Base-by-base conservation (phyloP, 2,329 filamentous ascomycete genomes). In the Colletotrichum sidae region DNA sequence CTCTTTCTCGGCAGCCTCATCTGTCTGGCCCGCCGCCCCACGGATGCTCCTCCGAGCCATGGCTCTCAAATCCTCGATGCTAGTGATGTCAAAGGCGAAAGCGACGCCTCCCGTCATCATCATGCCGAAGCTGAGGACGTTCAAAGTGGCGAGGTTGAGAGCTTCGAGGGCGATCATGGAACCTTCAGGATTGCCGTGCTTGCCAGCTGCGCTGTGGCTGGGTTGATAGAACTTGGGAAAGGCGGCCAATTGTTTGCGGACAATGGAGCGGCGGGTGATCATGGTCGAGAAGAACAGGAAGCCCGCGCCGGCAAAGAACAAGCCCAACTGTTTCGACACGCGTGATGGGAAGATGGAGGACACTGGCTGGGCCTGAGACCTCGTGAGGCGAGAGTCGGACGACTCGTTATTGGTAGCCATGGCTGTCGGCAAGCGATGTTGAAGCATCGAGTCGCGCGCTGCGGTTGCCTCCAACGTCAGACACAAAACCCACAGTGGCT, bases 131-230 rank as follows among this genome's bases (percentile, higher is more conserved):
- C 90, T 92, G 38, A 89, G 73, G 11, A 96, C 92, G 72, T 97
- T 97, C 70, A 97, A 84, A 0, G 94, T 97, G 0, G 95, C 96
- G 41, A 97, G 82, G 53, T 90, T 92, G 25, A 99, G 82, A 0
- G 95, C 95, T 77, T 97, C 92, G 39, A 91, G 79, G 1, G 95
- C 95, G 68, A 97, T 90, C 44, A 91, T 75, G 1, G 88, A 84
- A 8, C 89, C 89, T 72, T 90, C 90, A 35, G 88, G 83, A 49
- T 81, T 55, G 77, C 74, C 76, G 77, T 77, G 83, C 79, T 70
- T 71, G 47, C 70, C 71, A 41, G 65, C 53, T 12, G 77, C 47
- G 69, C 81, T 78, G 70, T 87, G 87, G 76, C 86, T 90, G 49
- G 85, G 87, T 12, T 87, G 81, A 83, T 91, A 97, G 81, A 91